phyloP scores from a whole-genome alignment of 768 basidiomycete genomes.

The Arthromyces matolae region DNA sequence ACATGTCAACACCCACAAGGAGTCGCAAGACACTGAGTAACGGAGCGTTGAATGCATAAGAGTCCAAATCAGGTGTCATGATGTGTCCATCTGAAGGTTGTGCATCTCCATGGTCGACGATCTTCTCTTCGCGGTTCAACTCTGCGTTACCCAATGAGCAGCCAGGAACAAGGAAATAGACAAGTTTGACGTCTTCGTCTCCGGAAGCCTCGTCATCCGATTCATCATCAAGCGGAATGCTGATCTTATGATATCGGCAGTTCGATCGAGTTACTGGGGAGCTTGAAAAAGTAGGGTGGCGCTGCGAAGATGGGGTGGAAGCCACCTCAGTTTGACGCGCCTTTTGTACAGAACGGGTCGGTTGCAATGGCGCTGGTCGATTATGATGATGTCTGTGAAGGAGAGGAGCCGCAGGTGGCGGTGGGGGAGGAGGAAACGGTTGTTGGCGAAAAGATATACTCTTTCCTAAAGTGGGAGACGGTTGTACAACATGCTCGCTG shows the following conservation, averaged over 20 bases:
- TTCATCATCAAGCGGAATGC: constrained; percentile 39
- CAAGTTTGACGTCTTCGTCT: constrained; percentile 47
- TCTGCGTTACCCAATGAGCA: constrained; percentile 58
- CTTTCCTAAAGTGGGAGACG: constrained; percentile 30
- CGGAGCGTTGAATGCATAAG: constrained; percentile 47
- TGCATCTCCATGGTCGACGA: constrained; percentile 58
- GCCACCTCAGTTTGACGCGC: constrained; percentile 17
- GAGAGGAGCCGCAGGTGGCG: constrained; percentile 18
- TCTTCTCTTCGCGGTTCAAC: constrained; percentile 57
- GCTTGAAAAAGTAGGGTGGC: constrained; percentile 23
- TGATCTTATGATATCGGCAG: constrained; percentile 68
- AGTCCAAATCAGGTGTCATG: constrained; percentile 47
- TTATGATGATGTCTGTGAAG: constrained; percentile 33
- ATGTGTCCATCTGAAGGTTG: constrained; percentile 44
- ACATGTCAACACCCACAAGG: constrained; percentile 60
- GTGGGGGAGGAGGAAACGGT: constrained; percentile 14
- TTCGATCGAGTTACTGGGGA: constrained; percentile 65
- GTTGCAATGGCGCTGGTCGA: constrained; percentile 21
- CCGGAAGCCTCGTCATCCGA: constrained; percentile 13
- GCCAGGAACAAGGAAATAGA: constrained; percentile 66
- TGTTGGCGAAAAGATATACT: constrained; percentile 17
- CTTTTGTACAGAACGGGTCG: constrained; percentile 24
- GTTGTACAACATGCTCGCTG: constrained; percentile 27
- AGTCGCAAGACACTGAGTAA: constrained; percentile 55
- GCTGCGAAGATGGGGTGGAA: constrained; percentile 13